Evolutionary conservation across 1,284 basidiomycete species (phyloP).

Genomic region (Rhodotorula glutinis): DNA sequence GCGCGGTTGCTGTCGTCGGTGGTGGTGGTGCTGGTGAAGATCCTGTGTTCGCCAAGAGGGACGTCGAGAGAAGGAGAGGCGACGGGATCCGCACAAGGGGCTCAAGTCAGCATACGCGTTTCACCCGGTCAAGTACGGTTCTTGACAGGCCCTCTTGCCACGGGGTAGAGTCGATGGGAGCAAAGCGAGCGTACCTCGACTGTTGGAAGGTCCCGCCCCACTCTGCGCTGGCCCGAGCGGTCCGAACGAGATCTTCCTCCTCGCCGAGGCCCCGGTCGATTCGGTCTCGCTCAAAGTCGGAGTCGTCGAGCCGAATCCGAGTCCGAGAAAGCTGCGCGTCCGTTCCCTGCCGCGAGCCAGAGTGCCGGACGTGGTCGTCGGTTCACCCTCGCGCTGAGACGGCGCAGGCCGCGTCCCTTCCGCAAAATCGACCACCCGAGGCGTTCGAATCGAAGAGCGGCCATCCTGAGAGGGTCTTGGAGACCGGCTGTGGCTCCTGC

Average conservation of each 20-base stretch:
- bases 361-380: constrained; percentile 11
- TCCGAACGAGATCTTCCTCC: constrained; percentile 5
- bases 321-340: constrained; percentile 27
- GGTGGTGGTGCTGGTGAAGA: too few species aligned
- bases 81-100: too few species aligned
- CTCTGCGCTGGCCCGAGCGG: neutral
- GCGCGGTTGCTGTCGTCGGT: neutral
- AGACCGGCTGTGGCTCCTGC: too few species aligned
- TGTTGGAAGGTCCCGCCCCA: neutral
- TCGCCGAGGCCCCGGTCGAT: neutral
- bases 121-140: too few species aligned
- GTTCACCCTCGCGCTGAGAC: neutral
- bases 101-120: too few species aligned
- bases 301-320: constrained; percentile 10
- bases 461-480: too few species aligned
- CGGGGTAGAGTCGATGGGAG: too few species aligned
- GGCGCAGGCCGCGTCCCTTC: neutral
- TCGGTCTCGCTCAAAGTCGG: neutral
- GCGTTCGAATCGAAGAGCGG: too few species aligned
- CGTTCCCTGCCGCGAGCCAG: constrained; percentile 5
- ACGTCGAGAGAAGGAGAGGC: too few species aligned
- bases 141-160: too few species aligned
- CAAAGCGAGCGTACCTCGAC: neutral
- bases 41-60: too few species aligned
- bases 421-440: too few species aligned